Evolutionary conservation across 2,329 filamentous ascomycete genomes (phyloP).

Genomic region (Akanthomyces lecanii): DNA sequence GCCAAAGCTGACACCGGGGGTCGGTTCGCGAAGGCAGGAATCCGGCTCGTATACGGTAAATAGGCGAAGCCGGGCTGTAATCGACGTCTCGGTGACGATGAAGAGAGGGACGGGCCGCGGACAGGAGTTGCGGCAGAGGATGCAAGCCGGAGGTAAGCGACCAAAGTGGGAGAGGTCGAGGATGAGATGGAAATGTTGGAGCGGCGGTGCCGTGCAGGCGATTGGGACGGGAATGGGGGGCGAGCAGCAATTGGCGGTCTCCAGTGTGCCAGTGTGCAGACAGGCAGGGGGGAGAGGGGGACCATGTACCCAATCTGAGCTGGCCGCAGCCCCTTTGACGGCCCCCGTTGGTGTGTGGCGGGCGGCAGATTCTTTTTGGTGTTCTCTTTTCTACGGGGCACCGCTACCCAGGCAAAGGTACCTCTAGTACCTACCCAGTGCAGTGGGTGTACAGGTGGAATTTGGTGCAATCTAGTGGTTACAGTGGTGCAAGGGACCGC

Average conservation of each 20-base stretch:
- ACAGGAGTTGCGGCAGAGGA: constrained; percentile 7
- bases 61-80: background rate
- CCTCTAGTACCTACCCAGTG: too few relatives aligned
- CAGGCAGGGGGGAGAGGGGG: constrained; percentile 10
- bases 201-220: constrained; percentile 1
- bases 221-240: background rate
- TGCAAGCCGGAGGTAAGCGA: background rate
- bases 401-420: too few relatives aligned
- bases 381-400: background rate
- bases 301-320: constrained; percentile 10
- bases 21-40: background rate
- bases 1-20: background rate
- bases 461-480: background rate
- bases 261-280: background rate
- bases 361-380: background rate
- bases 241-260: constrained; percentile 16
- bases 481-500: background rate
- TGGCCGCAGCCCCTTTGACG: constrained; percentile 2
- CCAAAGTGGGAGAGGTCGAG: constrained; percentile 5
- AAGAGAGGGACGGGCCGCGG: background rate
- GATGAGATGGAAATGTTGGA: constrained; percentile 15
- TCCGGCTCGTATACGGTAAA: background rate
- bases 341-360: background rate
- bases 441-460: background rate
- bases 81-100: background rate